Base-by-base conservation (phyloP, 2,329 filamentous ascomycete genomes). In the Pyricularia grisea region DNA sequence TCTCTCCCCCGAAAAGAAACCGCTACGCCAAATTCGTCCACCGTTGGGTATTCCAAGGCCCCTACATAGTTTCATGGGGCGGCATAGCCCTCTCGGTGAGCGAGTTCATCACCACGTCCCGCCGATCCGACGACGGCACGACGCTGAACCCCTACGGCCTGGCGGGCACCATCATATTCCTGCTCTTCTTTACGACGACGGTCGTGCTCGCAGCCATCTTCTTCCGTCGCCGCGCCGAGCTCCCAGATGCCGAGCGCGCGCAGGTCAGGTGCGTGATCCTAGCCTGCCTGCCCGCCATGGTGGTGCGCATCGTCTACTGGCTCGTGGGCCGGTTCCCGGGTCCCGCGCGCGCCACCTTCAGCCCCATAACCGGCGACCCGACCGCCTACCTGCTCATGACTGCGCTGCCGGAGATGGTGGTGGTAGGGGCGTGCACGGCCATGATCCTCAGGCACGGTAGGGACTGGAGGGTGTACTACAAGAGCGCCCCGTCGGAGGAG, bases 351-450 rank as follows among this genome's bases (percentile, higher is more conserved):
- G 25, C 14, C 9, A 7, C 31, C 3, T 72, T 72, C 65, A 71
- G 64, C 65, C 55, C 69, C 12, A 66, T 72, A 23, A 31, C 50
- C 27, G 73, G 73, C 2, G 70, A 74, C n/a, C 66, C 71, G n/a
- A 77, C 76, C 30, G 70, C 74, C 33, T 77, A 75, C 50, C 71
- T 77, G 42, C 74, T 74, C 68, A 77, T 77, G 76, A 66, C 65
- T 63, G 76, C 77, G 30, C 69, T 77, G 67, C 73, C 76, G 69
- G 75, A 77, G 69, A 76, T 77, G 23, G 64, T 73, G 58, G 73
- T 72, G 61, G 73, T 76, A 68, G 70, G 36, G 2, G 66, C 76
- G n/a, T 70, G 69, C 27, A 61, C 66, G 11, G 42, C 50, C 12
- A 28, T 36, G 10, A 65, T 68, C 31, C 36, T 68, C n/a, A 65